phyloP scores from a whole-genome alignment of 2,329 filamentous ascomycete species.

The Fusarium caatingaense region DNA sequence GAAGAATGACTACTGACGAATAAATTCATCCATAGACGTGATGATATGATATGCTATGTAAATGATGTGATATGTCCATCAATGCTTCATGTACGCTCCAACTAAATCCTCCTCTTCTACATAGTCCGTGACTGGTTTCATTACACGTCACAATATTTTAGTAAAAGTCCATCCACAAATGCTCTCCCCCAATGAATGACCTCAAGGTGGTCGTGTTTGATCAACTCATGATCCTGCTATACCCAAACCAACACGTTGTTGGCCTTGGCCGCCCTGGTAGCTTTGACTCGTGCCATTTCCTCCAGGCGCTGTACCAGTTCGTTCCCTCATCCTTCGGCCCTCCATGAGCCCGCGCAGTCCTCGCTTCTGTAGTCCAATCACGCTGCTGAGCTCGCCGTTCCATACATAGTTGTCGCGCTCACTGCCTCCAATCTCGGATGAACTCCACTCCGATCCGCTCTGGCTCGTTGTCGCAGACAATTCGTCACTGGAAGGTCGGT shows the following conservation, averaged over 20 bases:
- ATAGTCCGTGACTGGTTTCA: conserved; percentile 38
- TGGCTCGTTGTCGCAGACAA: conserved; percentile 62
- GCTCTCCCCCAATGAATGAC: conserved; percentile 1
- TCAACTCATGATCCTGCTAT: conserved; percentile 60
- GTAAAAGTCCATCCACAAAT: conserved; percentile 19
- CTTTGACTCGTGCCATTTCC: conserved; percentile 31
- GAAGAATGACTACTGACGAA: conserved; percentile 2
- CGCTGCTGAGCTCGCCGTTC: conserved; percentile 83
- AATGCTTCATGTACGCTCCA: conserved; percentile 31
- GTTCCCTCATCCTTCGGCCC: conserved; percentile 84
- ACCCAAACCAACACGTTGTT: conserved; percentile 62
- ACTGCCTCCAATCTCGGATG: conserved; percentile 63
- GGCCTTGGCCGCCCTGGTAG: conserved; percentile 41
- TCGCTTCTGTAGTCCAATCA: conserved; percentile 95
- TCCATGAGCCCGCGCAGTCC: conserved; percentile 95
- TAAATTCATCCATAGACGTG: conserved; percentile 13
- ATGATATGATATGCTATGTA: conserved; percentile 29
- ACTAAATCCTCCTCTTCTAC: conserved; percentile 36
- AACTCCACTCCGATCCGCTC: conserved; percentile 68
- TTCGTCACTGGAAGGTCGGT: conserved; percentile 59
- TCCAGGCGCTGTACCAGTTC: conserved; percentile 63
- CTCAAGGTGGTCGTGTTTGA: not conserved
- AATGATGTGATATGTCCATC: conserved; percentile 29
- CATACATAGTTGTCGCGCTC: conserved; percentile 70
- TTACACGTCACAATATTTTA: conserved; percentile 40